A percentile compares a stretch with the other conserved stretches of the same genome.
Conservation (phyloP, 495 filamentous ascomycete species). For the Xylaria acuta region DNA sequence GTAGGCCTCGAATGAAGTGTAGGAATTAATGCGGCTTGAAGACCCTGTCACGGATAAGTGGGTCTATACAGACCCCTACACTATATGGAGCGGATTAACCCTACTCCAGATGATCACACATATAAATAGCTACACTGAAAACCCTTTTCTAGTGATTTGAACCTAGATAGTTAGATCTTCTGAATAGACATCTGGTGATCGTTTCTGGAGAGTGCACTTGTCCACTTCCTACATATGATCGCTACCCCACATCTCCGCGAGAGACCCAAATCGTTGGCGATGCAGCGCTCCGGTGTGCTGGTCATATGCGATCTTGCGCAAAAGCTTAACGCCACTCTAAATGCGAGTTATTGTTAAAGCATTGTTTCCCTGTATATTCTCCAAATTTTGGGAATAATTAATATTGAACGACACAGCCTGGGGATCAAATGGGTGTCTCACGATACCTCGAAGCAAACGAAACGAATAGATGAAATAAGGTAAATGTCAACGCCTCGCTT, state of each 20-base stretch:
- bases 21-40: slow-evolving; percentile 16
- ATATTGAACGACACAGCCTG: neutral
- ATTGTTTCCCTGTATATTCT: slow-evolving; percentile 27
- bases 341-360: slow-evolving; percentile 23
- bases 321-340: slow-evolving; percentile 24
- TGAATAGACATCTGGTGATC: no score
- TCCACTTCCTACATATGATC: no score
- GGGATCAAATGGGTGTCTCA: neutral
- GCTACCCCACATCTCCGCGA: no score
- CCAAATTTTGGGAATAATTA: neutral
- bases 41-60: no score
- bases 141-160: no score
- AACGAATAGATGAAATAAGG: slow-evolving; percentile 21
- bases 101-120: no score
- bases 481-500: slow-evolving; percentile 18
- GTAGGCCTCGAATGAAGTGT: slow-evolving; percentile 17
- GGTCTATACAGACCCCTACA: no score
- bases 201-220: no score
- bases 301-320: slow-evolving; percentile 24
- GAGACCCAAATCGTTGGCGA: slow-evolving; percentile 14
- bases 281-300: slow-evolving; percentile 1
- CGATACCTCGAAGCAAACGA: slow-evolving; percentile 27
- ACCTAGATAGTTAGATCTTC: no score
- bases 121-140: no score
- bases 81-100: no score